phyloP scores from a whole-genome alignment of 768 basidiomycete species.

The Sistotremastrum suecicum region DNA sequence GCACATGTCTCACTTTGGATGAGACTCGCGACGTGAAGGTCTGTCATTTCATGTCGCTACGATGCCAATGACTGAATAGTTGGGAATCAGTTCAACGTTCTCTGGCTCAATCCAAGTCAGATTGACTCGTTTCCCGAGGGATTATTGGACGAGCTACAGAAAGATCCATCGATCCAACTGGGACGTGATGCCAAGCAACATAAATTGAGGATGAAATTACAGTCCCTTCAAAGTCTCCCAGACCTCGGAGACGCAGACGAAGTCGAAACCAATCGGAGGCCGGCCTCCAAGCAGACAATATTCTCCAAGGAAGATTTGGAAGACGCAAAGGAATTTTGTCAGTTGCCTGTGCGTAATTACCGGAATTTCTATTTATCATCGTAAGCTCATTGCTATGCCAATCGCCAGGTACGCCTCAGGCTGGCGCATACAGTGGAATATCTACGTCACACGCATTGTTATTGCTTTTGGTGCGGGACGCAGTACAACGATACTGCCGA shows the following conservation, averaged over 20 bases:
- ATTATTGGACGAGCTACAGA: conserved; percentile 40
- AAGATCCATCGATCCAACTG: conserved; percentile 20
- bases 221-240: conserved; percentile 39
- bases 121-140: conserved; percentile 52
- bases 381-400: background rate
- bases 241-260: conserved; percentile 26
- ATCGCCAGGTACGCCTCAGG: conserved; percentile 52
- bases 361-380: background rate
- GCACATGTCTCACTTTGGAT: conserved; percentile 62
- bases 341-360: conserved; percentile 36
- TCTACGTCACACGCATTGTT: conserved; percentile 54
- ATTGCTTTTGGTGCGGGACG: conserved; percentile 86
- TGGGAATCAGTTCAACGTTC: conserved; percentile 53
- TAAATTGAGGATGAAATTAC: conserved; percentile 18
- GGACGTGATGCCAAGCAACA: conserved; percentile 6
- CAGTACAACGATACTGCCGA: conserved; percentile 51
- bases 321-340: conserved; percentile 54
- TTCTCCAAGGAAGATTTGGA: conserved; percentile 44
- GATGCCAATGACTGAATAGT: no score
- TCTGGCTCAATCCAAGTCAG: conserved; percentile 62
- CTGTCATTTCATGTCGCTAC: conserved; percentile 13
- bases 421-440: conserved; percentile 56
- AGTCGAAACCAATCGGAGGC: conserved; percentile 11
- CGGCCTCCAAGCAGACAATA: conserved; percentile 13
- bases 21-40: conserved; percentile 58